phyloP scores from a whole-genome alignment of 31 red algal genomes.

The Endocladia muricata region DNA sequence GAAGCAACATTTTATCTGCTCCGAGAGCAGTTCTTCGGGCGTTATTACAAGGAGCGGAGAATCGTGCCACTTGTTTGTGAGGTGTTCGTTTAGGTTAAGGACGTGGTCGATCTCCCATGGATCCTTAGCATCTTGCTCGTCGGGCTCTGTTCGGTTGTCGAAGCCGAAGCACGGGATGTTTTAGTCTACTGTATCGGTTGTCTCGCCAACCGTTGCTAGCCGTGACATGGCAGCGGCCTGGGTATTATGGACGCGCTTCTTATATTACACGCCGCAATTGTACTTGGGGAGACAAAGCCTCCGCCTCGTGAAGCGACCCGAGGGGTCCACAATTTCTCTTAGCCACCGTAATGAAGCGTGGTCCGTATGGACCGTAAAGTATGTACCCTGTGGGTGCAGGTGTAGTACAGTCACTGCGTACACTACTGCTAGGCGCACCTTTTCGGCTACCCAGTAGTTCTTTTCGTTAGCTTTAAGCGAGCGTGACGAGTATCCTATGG shows the following conservation, averaged over 20 bases:
- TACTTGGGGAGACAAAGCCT: not conserved
- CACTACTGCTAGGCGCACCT: slow-evolving; percentile 29
- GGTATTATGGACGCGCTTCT: not conserved
- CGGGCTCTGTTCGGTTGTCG: too few species aligned
- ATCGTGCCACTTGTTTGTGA: too few species aligned
- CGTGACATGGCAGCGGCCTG: not conserved
- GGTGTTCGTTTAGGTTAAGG: too few species aligned
- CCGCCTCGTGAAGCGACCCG: not conserved
- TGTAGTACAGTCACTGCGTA: not conserved
- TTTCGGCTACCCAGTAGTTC: slow-evolving; percentile 16
- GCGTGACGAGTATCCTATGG: not conserved
- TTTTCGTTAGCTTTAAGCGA: not conserved
- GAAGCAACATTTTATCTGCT: too few species aligned
- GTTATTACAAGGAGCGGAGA: too few species aligned
- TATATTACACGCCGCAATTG: not conserved
- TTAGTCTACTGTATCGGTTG: too few species aligned
- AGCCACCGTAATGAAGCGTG: slow-evolving; percentile 13
- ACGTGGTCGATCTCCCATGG: too few species aligned
- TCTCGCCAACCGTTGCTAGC: not conserved
- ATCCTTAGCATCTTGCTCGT: too few species aligned
- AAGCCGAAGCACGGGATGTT: too few species aligned
- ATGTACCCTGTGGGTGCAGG: not conserved
- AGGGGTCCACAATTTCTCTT: not conserved
- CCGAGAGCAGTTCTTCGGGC: too few species aligned
- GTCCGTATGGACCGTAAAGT: slow-evolving; percentile 15